Percentiles rank a stretch among this genome's conserved stretches.
phyloP scores from a whole-genome alignment of 768 basidiomycete genomes.

The Calvatia gigantea region DNA sequence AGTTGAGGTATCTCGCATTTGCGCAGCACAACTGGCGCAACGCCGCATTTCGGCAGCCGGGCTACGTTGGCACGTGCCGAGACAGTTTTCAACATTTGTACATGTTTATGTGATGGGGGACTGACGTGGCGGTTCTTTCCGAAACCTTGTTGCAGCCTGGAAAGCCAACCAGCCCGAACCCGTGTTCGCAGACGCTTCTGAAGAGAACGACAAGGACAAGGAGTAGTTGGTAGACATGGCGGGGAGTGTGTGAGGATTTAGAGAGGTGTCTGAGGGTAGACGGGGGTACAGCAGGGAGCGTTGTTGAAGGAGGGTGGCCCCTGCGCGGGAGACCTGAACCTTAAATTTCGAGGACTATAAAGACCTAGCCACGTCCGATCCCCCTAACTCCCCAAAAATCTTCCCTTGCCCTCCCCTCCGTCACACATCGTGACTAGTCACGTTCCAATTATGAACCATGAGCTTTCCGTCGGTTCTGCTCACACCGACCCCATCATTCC shows the following conservation, averaged over 20 bases:
- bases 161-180: constrained; percentile 80
- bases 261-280: constrained; percentile 16
- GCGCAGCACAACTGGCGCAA: not conserved
- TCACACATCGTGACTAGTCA: constrained; percentile 79
- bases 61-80: constrained; percentile 29
- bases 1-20: not conserved
- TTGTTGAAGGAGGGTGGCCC: constrained; percentile 50
- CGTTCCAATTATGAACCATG: constrained; percentile 67
- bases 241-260: constrained; percentile 17
- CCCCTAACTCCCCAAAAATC: constrained; percentile 77
- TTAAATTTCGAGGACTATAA: constrained; percentile 81
- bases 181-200: constrained; percentile 68
- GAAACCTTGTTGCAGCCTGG: constrained; percentile 72
- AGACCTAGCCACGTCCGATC: constrained; percentile 67
- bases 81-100: constrained; percentile 32
- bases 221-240: constrained; percentile 23
- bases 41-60: constrained; percentile 13
- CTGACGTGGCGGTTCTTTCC: constrained; percentile 66
- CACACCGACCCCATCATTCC: constrained; percentile 37
- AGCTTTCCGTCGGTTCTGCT: constrained; percentile 33
- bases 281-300: constrained; percentile 25
- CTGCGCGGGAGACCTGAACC: constrained; percentile 82
- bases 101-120: constrained; percentile 42
- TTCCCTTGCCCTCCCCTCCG: constrained; percentile 51
- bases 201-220: constrained; percentile 55